Base-by-base conservation (phyloP, 371 early-diverging fungal genomes). In the Mucor indicus region DNA sequence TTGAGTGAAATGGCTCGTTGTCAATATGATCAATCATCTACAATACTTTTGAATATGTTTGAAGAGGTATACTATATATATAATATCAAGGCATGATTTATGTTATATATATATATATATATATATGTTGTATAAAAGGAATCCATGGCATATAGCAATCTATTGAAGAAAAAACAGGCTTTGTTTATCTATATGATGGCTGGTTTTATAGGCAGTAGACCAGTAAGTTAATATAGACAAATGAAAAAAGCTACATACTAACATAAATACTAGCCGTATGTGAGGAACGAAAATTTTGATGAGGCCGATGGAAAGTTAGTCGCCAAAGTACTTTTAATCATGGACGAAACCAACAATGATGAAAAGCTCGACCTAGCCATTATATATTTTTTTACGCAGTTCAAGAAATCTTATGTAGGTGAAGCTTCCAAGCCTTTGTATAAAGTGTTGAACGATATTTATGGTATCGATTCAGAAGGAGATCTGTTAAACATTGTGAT, bases 181-280 rank as follows among this genome's bases (percentile, higher is more conserved):
- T 91, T 90, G 90, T 64, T 87, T 24, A 78, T 89, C 16, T 86
- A 91, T 45, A 70, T 84, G 19, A 84, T 83, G 54, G 85, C 83
- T 30, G 75, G 79, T 10, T 81, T 76, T 54, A 61, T 79, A 44
- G 85, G 75, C n/a, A 86, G 61, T 42, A 72, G 84, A 49, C 68
- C 74, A n/a, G 84, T 84, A 75, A 60, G 68, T 62, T 7, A 27
- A 25, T 22, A 46, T 36, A 36, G 21, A 4, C 11, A 16, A 4
- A n/a, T 38, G 19, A 22, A 19, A n/a, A n/a, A n/a, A n/a, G n/a
- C n/a, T n/a, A n/a, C 11, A 16, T 9, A n/a, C n/a, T 4, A 9
- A 2, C 8, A 4, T 20, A 4, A 5, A 4, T 16, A 17, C 8
- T 54, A 80, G 76, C 64, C 76, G 21, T 83, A 80, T 46, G 55